phyloP scores from a whole-genome alignment of 306 rosid species.

The Lathyrus tuberosus region DNA sequence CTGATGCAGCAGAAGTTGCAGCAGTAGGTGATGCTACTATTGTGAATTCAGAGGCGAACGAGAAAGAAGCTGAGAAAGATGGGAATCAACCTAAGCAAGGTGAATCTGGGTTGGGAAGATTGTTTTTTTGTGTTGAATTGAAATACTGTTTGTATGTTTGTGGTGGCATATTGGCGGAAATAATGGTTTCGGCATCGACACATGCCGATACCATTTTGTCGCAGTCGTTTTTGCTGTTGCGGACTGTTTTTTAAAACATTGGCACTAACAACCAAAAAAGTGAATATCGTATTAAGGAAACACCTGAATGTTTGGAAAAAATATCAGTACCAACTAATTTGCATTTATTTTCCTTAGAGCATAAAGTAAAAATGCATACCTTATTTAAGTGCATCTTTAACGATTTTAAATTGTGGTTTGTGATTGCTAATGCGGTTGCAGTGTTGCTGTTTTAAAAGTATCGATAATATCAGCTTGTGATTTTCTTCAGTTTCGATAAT shows the following conservation, averaged over 20 bases:
- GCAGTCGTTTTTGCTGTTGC: too few relatives aligned
- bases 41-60: constrained; percentile 50
- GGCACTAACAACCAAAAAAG: neutral
- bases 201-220: too few relatives aligned
- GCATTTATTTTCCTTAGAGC: neutral
- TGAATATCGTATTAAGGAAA: neutral
- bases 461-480: neutral
- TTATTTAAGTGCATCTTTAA: constrained; percentile 1
- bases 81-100: constrained; percentile 77
- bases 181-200: too few relatives aligned
- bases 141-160: constrained; percentile 9
- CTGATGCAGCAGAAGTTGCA: constrained; percentile 51
- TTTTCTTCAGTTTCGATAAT: neutral
- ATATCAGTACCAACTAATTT: neutral
- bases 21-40: constrained; percentile 42
- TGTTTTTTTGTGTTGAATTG: constrained; percentile 9
- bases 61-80: constrained; percentile 48
- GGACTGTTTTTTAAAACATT: too few relatives aligned
- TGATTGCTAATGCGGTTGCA: neutral
- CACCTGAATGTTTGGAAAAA: neutral
- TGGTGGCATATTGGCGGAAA: constrained; percentile 18
- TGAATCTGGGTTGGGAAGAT: constrained; percentile 34
- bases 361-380: constrained; percentile 1
- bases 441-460: neutral
- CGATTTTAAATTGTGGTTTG: neutral